Evolutionary conservation across 192 early-diverging fungal genomes (phyloP), one percentile per base, ranked within the genome.

Genomic region (Chytriomyces sp.): DNA sequence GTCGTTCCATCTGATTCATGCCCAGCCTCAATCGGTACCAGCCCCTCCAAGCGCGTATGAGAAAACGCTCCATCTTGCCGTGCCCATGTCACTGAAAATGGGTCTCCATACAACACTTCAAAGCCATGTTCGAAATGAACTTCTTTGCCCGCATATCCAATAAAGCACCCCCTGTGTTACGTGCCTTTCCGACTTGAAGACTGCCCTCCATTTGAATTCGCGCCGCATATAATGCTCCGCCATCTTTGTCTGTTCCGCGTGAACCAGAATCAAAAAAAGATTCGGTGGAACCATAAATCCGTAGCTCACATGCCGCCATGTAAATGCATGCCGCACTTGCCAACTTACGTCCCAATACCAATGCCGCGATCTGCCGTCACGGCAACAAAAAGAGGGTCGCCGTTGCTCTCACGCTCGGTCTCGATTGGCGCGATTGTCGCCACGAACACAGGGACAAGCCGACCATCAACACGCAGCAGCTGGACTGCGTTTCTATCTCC

Each of bases 71-170:
- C 72, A 49, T 73, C 72, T 23, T 63, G 8, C 45, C 63, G 60
- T 9, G 63, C 72, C 23, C 24, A 63, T 5, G 24, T 45, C 10
- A 73, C 63, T 18, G 45, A 8, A 4, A 7, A 10, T 7, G 72
- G 63, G 63, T 73, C 72, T 63, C 72, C 72, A 44, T 60, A 73
- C 9, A 73, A 35, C 5, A 73, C 53, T 61, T 73, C 72, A 47
- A 73, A 73, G n/a, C 63, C 53, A 18, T 23, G 23, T n/a, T 63
- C 23, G 23, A 62, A 63, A 7, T 28, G 48, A 23, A 73, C 3
- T 59, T 73, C 72, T 10, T 63, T 60, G 10, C 72, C 72, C 10
- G 60, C 72, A 48, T 72, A 24, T 5, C n/a, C 9, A 43, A 35
- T 35, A 35, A 35, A 35, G 4, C 35, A 35, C 2, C 35, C 35